Conservation (phyloP, 495 filamentous ascomycete genomes). For the Penicillium soppii region DNA sequence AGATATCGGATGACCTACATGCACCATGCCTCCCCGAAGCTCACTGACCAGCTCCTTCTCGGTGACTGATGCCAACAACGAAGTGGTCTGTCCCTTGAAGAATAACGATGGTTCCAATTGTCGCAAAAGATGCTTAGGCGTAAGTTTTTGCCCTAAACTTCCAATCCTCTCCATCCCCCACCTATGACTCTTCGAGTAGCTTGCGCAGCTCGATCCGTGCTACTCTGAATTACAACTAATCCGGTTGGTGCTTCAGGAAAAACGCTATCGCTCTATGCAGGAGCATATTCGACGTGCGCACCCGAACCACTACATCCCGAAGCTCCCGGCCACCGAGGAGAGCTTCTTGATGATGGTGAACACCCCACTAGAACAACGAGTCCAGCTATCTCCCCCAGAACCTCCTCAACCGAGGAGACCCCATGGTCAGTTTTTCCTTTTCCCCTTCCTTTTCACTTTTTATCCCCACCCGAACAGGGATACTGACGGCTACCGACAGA, state of each 20-base stretch:
- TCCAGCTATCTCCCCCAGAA: slow-evolving; percentile 56
- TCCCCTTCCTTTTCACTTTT: neutral
- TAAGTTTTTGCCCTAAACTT: slow-evolving; percentile 57
- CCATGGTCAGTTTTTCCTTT: slow-evolving; percentile 29
- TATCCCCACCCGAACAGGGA: neutral
- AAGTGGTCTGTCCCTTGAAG: slow-evolving; percentile 93
- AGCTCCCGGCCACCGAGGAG: slow-evolving; percentile 97
- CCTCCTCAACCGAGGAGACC: slow-evolving; percentile 37
- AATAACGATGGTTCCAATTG: slow-evolving; percentile 97
- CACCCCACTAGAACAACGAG: slow-evolving; percentile 77
- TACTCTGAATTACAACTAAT: slow-evolving; percentile 23
- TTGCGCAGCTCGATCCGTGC: slow-evolving; percentile 1
- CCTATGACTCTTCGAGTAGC: slow-evolving; percentile 13
- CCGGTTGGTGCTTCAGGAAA: slow-evolving; percentile 62
- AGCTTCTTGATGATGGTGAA: slow-evolving; percentile 96
- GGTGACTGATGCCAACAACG: slow-evolving; percentile 86
- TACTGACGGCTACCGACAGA: slow-evolving; percentile 38
- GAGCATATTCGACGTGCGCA: slow-evolving; percentile 98
- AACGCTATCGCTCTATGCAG: slow-evolving; percentile 98
- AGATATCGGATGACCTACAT: slow-evolving; percentile 31
- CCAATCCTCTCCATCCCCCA: slow-evolving; percentile 17
- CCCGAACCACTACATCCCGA: slow-evolving; percentile 96
- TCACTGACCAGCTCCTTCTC: slow-evolving; percentile 89
- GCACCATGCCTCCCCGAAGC: slow-evolving; percentile 80
- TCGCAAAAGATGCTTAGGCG: slow-evolving; percentile 95